A percentile compares a stretch with the other conserved stretches of the same genome.
Conservation (phyloP, 169 alveolate species). For the Eimeria sp. region DNA sequence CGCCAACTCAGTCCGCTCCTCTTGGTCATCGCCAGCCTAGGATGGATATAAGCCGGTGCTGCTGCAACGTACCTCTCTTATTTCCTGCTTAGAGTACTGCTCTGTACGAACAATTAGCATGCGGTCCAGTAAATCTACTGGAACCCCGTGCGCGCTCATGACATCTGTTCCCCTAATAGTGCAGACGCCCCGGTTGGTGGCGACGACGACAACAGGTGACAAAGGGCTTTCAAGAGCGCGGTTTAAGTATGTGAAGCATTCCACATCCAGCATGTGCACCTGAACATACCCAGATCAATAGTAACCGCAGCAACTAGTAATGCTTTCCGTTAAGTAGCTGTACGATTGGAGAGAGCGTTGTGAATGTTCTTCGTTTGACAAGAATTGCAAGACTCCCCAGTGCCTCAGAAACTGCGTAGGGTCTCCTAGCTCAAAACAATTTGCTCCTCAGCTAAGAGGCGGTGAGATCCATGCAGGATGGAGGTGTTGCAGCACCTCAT, state of each 20-base stretch:
- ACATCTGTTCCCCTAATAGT: slow-evolving; percentile 97
- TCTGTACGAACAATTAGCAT: slow-evolving; percentile 98
- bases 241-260: slow-evolving; percentile 99
- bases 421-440: not conserved
- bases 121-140: slow-evolving; percentile 99
- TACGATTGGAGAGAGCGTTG: not conserved
- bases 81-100: slow-evolving; percentile 97
- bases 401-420: not conserved
- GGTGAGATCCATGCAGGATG: not conserved
- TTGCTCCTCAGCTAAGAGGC: not conserved
- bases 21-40: not conserved
- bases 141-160: slow-evolving; percentile 99
- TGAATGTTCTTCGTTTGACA: not conserved
- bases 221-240: slow-evolving; percentile 99
- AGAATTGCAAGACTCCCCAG: not conserved
- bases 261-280: slow-evolving; percentile 99
- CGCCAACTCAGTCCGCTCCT: not conserved
- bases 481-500: slow-evolving; percentile 94
- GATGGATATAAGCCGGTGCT: slow-evolving; percentile 8
- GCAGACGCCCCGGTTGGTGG: slow-evolving; percentile 99
- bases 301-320: not conserved
- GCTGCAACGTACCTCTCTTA: slow-evolving; percentile 81
- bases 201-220: slow-evolving; percentile 99
- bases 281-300: not conserved
- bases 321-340: not conserved